Evolutionary conservation across 257 asterid species (phyloP), one percentile per base, ranked within the genome.

Genomic region (Ajuga chamaepitys): DNA sequence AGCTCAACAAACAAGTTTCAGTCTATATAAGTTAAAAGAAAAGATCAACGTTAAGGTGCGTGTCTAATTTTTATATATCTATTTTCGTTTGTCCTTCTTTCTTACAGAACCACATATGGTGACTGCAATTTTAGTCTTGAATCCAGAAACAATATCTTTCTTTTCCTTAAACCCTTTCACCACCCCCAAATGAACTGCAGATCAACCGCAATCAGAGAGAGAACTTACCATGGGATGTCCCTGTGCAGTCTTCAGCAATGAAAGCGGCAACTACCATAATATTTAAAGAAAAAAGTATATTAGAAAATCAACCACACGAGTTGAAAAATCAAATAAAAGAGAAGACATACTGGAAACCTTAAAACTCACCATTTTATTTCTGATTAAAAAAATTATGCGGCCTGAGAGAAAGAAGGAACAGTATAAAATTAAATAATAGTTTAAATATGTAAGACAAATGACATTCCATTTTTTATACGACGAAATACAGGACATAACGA

Each of bases 231-330:
- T 86, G 30, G 94, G 94, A 65, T 83, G 89, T 16, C 89, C 94
- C 67, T 83, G 94, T 34, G 89, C 87, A 69, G 88, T 83, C 83
- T 86, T 83, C 59, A 83, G 94, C 66, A 86, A 70, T 41, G 85
- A 85, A 69, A 85, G 93, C 14, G 93, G 88, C 61, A 85, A 81
- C 88, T 85, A 35, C 12, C 14, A 28, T 9, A 12, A n/a, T n/a
- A n/a, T n/a, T 2, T 40, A 38, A 40, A 22, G 14, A 45, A 2
- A 28, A 8, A 35, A 0, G 22, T 48, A 18, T 4, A n/a, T n/a
- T n/a, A n/a, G n/a, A n/a, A 17, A 58, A 20, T 26, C 1, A 1
- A 26, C 10, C 25, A 22, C n/a, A n/a, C n/a, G n/a, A 55, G 17
- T 65, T 35, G 69, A 51, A 4, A 51, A 69, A 46, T 18, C 61